Evolutionary conservation across 1,284 basidiomycete genomes (phyloP).

Genomic region (Kalmanozyma brasiliensis): DNA sequence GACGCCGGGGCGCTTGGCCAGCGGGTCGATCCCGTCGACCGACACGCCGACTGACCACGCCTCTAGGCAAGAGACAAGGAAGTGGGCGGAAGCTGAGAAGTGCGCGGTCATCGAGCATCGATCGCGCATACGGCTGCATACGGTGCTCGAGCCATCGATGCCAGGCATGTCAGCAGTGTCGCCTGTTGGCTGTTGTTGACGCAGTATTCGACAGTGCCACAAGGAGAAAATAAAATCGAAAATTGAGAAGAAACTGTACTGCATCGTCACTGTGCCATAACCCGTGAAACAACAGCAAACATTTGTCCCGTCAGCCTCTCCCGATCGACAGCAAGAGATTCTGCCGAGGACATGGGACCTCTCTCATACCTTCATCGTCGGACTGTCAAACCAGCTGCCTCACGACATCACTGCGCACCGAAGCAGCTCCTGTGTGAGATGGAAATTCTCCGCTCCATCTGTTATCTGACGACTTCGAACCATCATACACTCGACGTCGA

Average conservation of each 20-base stretch:
- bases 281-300: background rate
- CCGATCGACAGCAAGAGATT: too few species aligned
- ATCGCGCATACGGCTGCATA: slow-evolving; percentile 29
- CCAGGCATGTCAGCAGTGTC: background rate
- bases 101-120: slow-evolving; percentile 41
- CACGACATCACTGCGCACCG: slow-evolving; percentile 12
- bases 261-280: background rate
- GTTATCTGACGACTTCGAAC: too few species aligned
- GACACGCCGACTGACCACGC: too few species aligned
- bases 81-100: background rate
- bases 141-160: slow-evolving; percentile 13
- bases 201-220: background rate
- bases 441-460: too few species aligned
- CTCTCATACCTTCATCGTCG: background rate
- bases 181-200: too few species aligned
- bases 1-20: too few species aligned
- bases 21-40: too few species aligned
- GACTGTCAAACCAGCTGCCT: background rate
- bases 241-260: background rate
- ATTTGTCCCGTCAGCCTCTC: too few species aligned
- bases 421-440: too few species aligned
- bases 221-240: background rate
- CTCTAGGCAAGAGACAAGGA: background rate
- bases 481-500: too few species aligned
- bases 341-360: too few species aligned